Conservation (phyloP, 257 asterid species). For the Craterostigma plantagineum region DNA sequence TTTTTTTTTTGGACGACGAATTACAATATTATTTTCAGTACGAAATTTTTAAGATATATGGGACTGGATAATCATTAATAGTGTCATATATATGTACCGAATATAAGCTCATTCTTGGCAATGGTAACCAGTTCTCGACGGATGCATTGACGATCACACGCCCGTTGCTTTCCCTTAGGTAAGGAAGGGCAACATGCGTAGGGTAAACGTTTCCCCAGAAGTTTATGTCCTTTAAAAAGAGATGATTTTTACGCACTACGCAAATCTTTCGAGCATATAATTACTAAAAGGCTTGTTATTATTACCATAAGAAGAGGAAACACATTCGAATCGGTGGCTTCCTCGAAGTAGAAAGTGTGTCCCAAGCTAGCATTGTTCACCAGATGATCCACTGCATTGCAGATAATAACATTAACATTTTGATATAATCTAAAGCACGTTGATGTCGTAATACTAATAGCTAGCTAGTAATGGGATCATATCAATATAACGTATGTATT, state of each 20-base stretch:
- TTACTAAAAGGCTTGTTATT: too few species aligned
- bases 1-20: conserved; percentile 8
- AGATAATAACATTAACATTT: too few species aligned
- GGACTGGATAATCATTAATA: too few species aligned
- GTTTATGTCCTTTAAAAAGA: conserved; percentile 50
- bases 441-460: too few species aligned
- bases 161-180: conserved; percentile 52
- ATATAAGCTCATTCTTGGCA: conserved; percentile 93
- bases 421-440: too few species aligned
- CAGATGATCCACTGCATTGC: conserved; percentile 91
- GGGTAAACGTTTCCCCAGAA: conserved; percentile 97
- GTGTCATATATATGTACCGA: too few species aligned
- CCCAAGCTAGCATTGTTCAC: conserved; percentile 81
- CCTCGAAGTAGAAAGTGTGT: conserved; percentile 88
- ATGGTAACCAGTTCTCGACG: conserved; percentile 72
- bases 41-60: too few species aligned
- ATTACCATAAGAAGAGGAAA: conserved; percentile 69
- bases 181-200: conserved; percentile 73
- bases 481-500: too few species aligned
- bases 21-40: too few species aligned
- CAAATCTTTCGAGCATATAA: too few species aligned
- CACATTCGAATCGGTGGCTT: conserved; percentile 61
- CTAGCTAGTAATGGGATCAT: too few species aligned
- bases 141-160: conserved; percentile 71
- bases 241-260: too few species aligned